Conservation (phyloP, 2,329 filamentous ascomycete genomes). For the Clarireedia monteithiana region DNA sequence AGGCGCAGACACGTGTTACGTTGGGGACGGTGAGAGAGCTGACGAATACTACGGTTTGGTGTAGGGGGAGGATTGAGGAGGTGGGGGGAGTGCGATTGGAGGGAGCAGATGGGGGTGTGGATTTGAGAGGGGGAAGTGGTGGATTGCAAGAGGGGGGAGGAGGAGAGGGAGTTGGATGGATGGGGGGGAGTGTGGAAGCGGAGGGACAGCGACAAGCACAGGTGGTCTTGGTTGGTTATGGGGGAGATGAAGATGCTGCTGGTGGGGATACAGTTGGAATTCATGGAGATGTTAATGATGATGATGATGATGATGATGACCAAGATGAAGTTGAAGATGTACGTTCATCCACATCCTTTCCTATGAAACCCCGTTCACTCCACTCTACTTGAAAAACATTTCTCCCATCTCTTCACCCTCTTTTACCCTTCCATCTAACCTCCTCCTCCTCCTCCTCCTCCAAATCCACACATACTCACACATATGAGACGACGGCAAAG, state of each 20-base stretch:
- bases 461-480: too few relatives aligned
- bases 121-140: neutral
- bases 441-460: too few relatives aligned
- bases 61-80: neutral
- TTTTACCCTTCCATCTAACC: too few relatives aligned
- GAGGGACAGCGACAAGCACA: neutral
- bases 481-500: too few relatives aligned
- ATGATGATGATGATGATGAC: too few relatives aligned
- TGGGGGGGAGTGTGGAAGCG: neutral
- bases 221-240: neutral
- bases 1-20: neutral
- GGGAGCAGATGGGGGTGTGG: neutral
- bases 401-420: neutral
- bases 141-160: neutral
- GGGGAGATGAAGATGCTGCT: neutral
- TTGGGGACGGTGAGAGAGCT: neutral
- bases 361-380: too few relatives aligned
- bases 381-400: neutral
- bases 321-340: constrained; percentile 2
- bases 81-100: neutral
- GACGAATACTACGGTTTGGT: neutral
- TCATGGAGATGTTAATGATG: too few relatives aligned
- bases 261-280: neutral
- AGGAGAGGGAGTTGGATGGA: neutral
- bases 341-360: neutral